These are phyloP conservation scores for Sporobolus alterniflorus DNA, from an alignment of 202 grass and related monocot genomes.

Conservation along the genomic window DNA sequence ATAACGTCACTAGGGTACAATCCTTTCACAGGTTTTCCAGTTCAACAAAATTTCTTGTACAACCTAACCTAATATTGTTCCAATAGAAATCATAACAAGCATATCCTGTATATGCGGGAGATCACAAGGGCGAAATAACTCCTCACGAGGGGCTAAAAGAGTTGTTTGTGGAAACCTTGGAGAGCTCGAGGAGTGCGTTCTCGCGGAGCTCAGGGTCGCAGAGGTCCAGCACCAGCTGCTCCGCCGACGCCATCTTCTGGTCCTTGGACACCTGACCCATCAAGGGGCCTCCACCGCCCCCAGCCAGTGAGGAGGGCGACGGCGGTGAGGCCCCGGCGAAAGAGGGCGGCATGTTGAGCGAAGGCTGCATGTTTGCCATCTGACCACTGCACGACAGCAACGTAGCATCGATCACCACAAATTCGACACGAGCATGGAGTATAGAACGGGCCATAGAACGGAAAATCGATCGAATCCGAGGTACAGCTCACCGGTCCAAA, in stretches of 20 bases:
- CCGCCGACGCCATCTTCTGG: constrained; percentile 83
- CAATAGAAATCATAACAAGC: background rate
- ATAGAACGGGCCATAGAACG: background rate
- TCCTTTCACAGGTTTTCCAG: background rate
- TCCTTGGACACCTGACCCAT: constrained; percentile 53
- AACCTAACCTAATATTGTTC: background rate
- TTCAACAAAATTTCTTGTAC: background rate
- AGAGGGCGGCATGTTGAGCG: constrained; percentile 56
- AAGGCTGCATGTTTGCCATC: constrained; percentile 84
- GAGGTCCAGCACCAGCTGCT: constrained; percentile 93
- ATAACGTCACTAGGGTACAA: background rate
- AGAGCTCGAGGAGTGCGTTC: constrained; percentile 95
- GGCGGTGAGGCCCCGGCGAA: constrained; percentile 56
- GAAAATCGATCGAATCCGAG: background rate
- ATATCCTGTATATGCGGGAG: background rate
- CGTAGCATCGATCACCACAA: constrained; percentile 5
- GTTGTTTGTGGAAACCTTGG: constrained; percentile 65
- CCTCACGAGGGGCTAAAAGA: background rate
- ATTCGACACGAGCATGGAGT: background rate
- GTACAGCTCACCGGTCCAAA: background rate
- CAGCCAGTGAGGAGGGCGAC: constrained; percentile 47
- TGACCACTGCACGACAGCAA: constrained; percentile 15
- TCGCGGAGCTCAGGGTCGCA: constrained; percentile 91
- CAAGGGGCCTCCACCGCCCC: constrained; percentile 12
- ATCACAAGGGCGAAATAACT: background rate